These are phyloP conservation scores for Orbilia brochopaga DNA, from an alignment of 2,329 filamentous ascomycete species.

Conservation along the genomic window DNA sequence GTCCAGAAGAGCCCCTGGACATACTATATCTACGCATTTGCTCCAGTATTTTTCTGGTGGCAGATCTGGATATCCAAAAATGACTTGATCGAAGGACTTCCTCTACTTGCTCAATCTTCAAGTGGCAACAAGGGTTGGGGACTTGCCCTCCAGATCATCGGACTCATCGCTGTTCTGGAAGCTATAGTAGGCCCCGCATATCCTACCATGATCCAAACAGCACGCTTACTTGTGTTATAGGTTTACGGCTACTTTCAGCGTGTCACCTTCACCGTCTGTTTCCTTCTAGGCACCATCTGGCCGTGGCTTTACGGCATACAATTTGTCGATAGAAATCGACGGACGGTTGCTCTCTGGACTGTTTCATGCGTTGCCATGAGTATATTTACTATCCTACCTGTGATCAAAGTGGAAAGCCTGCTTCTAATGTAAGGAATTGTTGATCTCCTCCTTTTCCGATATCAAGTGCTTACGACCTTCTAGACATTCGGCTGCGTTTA, in stretches of 20 bases:
- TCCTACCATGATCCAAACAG: neutral
- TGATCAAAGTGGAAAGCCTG: conserved; percentile 80
- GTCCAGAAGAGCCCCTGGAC: conserved; percentile 78
- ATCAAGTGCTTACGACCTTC: conserved; percentile 71
- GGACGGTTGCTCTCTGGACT: conserved; percentile 74
- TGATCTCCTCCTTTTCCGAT: conserved; percentile 61
- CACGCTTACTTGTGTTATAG: conserved; percentile 27
- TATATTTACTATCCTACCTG: conserved; percentile 84
- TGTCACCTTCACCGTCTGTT: conserved; percentile 82
- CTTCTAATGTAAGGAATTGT: conserved; percentile 70
- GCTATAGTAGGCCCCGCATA: conserved; percentile 62
- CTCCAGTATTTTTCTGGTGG: conserved; percentile 95
- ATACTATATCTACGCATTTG: conserved; percentile 91
- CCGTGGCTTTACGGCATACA: conserved; percentile 73
- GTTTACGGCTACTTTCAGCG: conserved; percentile 80
- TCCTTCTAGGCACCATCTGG: conserved; percentile 77
- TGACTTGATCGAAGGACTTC: conserved; percentile 70
- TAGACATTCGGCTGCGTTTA: conserved; percentile 53
- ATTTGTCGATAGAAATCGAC: conserved; percentile 72
- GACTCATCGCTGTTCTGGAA: conserved; percentile 77
- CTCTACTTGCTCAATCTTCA: conserved; percentile 19
- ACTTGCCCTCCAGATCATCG: conserved; percentile 68
- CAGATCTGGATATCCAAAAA: conserved; percentile 81
- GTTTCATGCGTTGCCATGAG: conserved; percentile 83
- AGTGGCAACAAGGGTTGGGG: conserved; percentile 58